Evolutionary conservation across 805 yeast species (phyloP), one percentile per base, ranked within the genome.

Genomic region (Saccharomycopsis sp.): DNA sequence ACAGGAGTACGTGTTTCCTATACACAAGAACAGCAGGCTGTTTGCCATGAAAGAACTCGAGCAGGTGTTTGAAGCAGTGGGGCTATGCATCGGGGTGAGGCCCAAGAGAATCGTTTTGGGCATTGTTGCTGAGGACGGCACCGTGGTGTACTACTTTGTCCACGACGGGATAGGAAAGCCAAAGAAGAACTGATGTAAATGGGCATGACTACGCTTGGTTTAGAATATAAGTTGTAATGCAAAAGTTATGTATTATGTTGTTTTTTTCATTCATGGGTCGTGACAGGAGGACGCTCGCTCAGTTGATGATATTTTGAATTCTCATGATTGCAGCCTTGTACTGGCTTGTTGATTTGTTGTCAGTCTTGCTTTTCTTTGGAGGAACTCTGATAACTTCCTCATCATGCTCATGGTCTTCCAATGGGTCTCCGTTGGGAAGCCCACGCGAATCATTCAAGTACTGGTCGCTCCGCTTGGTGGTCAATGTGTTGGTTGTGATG

Each of bases 151-250:
- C 50, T 80, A 81, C 55, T 71, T 73, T 54, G 64, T 77, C 13
- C 74, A 78, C 54, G 75, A 74, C 50, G 88, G 88, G 3, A 58
- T 80, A 7, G 73, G 67, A 25, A 74, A 74, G 54, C 88, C 88
- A 1, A 66, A 71, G 43, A 73, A 70, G 51, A 73, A 73, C 48
- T 75, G 50, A 54, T 17, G 27, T 34, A 34, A 16, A 31, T n/a
- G 15, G 15, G 15, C 30, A 27, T 27, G 5, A 27, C 5, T 27
- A 4, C 5, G 15, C 30, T n/a, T 25, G 12, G n/a, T 25, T 10
- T 10, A 25, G 2, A 25, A n/a, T 25, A 10, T n/a, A 25, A 25
- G 9, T 25, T 25, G n/a, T 25, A n/a, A 25, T 25, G 27, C 12
- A 9, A 25, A 10, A 25, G 27, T 25, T 25, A n/a, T n/a, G 19